These are phyloP conservation scores for Colletotrichum cuscutae DNA, from an alignment of 2,329 filamentous ascomycete species.

Conservation along the genomic window DNA sequence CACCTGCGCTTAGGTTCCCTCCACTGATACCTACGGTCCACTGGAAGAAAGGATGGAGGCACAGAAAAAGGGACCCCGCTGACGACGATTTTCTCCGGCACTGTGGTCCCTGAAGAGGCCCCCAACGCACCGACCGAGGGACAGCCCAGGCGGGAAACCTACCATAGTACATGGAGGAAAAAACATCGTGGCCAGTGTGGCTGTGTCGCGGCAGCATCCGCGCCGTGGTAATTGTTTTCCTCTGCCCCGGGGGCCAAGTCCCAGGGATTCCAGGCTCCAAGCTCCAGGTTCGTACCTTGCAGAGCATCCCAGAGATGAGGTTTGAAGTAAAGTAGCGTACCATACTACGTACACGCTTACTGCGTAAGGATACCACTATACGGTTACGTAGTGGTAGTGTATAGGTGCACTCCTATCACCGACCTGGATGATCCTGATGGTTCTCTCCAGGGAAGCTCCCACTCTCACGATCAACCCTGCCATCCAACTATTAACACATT, in stretches of 20 bases:
- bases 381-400: too few relatives aligned
- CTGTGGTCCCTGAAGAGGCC: neutral
- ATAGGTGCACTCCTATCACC: neutral
- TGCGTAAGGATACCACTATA: too few relatives aligned
- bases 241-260: too few relatives aligned
- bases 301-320: too few relatives aligned
- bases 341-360: too few relatives aligned
- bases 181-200: neutral
- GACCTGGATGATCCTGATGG: neutral
- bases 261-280: too few relatives aligned
- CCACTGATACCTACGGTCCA: neutral
- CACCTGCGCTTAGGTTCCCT: neutral
- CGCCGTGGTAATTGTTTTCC: neutral
- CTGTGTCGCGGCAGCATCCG: slow-evolving; percentile 29
- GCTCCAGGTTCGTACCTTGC: too few relatives aligned
- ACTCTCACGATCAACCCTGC: neutral
- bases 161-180: neutral
- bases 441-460: neutral
- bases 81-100: neutral
- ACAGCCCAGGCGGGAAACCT: too few relatives aligned
- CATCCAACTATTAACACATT: neutral
- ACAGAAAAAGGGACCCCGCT: neutral
- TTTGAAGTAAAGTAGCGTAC: too few relatives aligned
- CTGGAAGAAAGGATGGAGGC: too few relatives aligned
- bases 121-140: neutral